These are phyloP conservation scores for Podospora conica DNA, from an alignment of 495 filamentous ascomycete genomes.

Conservation along the genomic window DNA sequence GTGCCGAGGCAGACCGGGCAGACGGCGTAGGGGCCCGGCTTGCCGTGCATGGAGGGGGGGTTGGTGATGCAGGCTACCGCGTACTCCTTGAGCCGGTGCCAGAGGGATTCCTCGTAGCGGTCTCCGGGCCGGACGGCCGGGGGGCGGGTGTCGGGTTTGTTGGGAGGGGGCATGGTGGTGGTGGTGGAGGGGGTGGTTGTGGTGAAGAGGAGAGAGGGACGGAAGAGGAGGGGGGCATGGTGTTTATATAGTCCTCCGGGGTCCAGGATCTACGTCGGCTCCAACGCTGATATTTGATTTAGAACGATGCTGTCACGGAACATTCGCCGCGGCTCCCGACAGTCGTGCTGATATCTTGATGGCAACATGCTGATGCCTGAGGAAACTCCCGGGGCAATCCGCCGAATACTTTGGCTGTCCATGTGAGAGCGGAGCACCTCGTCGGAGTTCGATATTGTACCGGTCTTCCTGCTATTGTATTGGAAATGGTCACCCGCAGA, in stretches of 20 bases:
- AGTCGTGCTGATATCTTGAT: not conserved
- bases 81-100: not conserved
- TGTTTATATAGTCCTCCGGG: not conserved
- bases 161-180: not conserved
- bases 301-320: not conserved
- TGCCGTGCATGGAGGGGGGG: not conserved
- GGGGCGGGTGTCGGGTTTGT: not conserved
- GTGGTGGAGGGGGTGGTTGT: not conserved
- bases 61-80: not conserved
- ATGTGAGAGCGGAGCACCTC: not conserved
- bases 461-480: too few species aligned
- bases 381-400: not conserved
- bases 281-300: not conserved
- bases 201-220: not conserved
- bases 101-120: not conserved
- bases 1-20: not conserved
- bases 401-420: not conserved
- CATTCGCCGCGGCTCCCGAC: not conserved
- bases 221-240: not conserved
- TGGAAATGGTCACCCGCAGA: too few species aligned
- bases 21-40: not conserved
- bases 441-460: too few species aligned
- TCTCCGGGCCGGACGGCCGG: not conserved
- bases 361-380: not conserved
- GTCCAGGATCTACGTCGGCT: too few species aligned